phyloP scores from a whole-genome alignment of 139 green algal species.

The Spirogloea muscicola region DNA sequence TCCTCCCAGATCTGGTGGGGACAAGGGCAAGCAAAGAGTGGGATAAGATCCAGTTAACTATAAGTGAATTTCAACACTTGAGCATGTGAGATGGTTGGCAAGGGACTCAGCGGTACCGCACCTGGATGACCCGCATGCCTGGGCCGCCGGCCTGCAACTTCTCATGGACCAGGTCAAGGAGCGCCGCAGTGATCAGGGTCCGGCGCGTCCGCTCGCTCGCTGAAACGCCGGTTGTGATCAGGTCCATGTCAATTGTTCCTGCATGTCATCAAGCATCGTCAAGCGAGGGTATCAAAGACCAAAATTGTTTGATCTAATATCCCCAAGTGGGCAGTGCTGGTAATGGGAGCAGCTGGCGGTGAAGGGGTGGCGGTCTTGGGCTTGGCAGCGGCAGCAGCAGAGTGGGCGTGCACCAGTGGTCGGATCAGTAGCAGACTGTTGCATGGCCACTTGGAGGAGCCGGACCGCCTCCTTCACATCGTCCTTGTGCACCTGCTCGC shows the following conservation, averaged over 20 bases:
- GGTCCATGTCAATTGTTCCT: constrained; percentile 39
- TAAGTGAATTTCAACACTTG: background rate
- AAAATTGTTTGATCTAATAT: too few relatives aligned
- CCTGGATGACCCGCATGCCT: background rate
- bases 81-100: background rate
- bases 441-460: constrained; percentile 72
- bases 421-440: constrained; percentile 70
- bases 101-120: background rate
- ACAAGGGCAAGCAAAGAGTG: background rate
- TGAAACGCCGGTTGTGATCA: constrained; percentile 35
- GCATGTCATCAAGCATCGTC: background rate
- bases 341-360: too few relatives aligned
- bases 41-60: background rate
- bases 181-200: constrained; percentile 6
- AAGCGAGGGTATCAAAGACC: too few relatives aligned
- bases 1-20: background rate
- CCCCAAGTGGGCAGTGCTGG: too few relatives aligned
- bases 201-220: constrained; percentile 17
- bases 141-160: background rate
- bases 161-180: background rate
- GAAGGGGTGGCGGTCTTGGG: too few relatives aligned
- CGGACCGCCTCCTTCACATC: constrained; percentile 67
- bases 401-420: constrained; percentile 58
- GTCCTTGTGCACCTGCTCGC: constrained; percentile 21
- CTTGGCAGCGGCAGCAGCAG: too few relatives aligned